Conservation (phyloP, 768 basidiomycete species). For the Scleroderma bovista region DNA sequence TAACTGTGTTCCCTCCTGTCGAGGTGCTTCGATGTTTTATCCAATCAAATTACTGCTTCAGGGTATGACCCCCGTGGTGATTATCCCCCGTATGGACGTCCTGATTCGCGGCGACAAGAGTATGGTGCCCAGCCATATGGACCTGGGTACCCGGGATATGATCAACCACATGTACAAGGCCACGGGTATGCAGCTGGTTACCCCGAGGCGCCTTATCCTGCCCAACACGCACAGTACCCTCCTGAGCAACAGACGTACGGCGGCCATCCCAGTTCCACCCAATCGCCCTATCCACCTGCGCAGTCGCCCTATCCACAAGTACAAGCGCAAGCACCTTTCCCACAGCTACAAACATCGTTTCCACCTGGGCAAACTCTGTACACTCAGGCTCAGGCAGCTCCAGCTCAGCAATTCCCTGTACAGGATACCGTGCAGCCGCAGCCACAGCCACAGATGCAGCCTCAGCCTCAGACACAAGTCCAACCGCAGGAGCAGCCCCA, state of each 20-base stretch:
- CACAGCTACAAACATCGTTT: slow-evolving; percentile 4
- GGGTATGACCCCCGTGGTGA: slow-evolving; percentile 22
- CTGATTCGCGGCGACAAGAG: slow-evolving; percentile 29
- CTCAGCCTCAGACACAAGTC: slow-evolving; percentile 16
- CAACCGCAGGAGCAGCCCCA: slow-evolving; percentile 14
- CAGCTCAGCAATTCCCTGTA: slow-evolving; percentile 2
- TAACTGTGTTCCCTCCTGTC: slow-evolving; percentile 22
- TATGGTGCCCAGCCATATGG: slow-evolving; percentile 42
- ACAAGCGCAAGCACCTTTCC: not conserved
- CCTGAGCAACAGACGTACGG: slow-evolving; percentile 19
- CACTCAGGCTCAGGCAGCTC: slow-evolving; percentile 1
- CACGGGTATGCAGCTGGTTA: slow-evolving; percentile 24
- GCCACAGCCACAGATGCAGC: not conserved
- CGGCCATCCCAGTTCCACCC: slow-evolving; percentile 2
- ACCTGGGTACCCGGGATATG: slow-evolving; percentile 34
- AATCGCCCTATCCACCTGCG: slow-evolving; percentile 20
- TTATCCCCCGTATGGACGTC: slow-evolving; percentile 21
- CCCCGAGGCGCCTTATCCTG: slow-evolving; percentile 19
- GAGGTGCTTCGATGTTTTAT: slow-evolving; percentile 22
- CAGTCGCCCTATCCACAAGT: slow-evolving; percentile 27
- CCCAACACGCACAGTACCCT: slow-evolving; percentile 14
- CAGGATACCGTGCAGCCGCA: not conserved
- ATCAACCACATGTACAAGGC: slow-evolving; percentile 33
- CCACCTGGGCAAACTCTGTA: slow-evolving; percentile 4
- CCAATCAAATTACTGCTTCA: slow-evolving; percentile 41